A percentile compares a stretch with the other conserved stretches of the same genome.
Evolutionary conservation across 2,329 filamentous ascomycete genomes (phyloP).

Genomic region (Colletotrichum kahawae): DNA sequence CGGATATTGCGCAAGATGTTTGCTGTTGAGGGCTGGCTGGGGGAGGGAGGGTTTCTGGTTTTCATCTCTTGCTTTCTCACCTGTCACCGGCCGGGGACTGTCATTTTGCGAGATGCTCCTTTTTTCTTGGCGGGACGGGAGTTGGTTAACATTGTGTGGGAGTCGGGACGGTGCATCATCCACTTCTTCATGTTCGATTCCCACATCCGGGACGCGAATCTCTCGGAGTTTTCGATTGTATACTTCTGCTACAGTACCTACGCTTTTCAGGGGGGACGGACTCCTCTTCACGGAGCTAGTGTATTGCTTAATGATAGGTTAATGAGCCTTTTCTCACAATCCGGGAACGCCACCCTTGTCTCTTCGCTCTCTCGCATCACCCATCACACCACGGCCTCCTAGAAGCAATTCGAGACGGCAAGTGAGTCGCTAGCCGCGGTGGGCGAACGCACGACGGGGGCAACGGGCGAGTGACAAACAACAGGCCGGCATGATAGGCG

Average conservation of each 20-base stretch:
- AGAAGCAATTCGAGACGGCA: not conserved
- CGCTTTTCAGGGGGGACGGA: not conserved
- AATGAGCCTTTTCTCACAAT: not conserved
- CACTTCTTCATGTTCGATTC: not conserved
- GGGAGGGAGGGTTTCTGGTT: not conserved
- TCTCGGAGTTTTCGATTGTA: not conserved
- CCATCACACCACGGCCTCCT: not conserved
- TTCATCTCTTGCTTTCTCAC: not conserved
- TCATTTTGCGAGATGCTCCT: not conserved
- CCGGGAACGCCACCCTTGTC: not conserved
- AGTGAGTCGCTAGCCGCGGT: not conserved
- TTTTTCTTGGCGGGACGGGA: not conserved
- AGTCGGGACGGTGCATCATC: not conserved
- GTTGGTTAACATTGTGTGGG: not conserved
- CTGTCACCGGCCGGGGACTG: not conserved
- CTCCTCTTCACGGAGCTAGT: not conserved
- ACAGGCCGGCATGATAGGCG: not conserved
- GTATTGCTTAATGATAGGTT: slow-evolving; percentile 6
- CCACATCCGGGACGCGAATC: not conserved
- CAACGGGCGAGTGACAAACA: not conserved
- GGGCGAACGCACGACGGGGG: not conserved
- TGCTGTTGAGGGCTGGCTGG: not conserved
- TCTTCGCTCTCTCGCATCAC: not conserved
- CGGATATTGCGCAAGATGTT: not conserved
- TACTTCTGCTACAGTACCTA: not conserved